Evolutionary conservation across 345 rosid species (phyloP).

Genomic region (Gossypioides kirkii): DNA sequence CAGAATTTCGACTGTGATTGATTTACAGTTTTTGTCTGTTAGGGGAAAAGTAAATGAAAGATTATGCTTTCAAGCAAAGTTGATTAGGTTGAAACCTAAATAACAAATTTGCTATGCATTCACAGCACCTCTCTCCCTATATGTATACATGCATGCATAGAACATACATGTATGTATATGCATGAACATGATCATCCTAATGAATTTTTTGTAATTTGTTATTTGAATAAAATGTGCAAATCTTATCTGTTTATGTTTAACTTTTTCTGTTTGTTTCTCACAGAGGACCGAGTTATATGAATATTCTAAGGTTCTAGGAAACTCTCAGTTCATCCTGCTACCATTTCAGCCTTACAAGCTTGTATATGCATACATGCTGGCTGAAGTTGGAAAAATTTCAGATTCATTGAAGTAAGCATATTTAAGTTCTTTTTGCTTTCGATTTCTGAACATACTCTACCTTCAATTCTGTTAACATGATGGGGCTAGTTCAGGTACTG

Average conservation of each 20-base stretch:
- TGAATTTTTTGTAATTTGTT: background rate
- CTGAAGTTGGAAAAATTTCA: conserved; percentile 88
- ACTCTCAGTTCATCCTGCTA: conserved; percentile 78
- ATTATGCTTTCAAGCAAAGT: background rate
- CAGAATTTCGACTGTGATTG: background rate
- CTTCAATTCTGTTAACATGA: conserved; percentile 25
- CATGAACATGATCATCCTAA: background rate
- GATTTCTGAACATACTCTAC: conserved; percentile 13
- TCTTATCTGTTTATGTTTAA: background rate
- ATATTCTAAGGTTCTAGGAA: conserved; percentile 90
- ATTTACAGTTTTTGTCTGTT: background rate
- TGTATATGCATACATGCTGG: conserved; percentile 90
- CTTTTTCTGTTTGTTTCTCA: conserved; percentile 3
- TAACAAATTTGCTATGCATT: background rate
- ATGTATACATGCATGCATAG: background rate
- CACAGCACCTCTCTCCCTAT: background rate
- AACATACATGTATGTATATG: background rate
- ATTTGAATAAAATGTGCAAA: background rate
- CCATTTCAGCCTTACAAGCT: conserved; percentile 96
- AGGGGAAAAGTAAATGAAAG: background rate
- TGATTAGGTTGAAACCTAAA: background rate
- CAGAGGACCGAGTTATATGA: conserved; percentile 98
- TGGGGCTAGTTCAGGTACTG: conserved; percentile 48
- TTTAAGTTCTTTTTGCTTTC: background rate
- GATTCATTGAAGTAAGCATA: conserved; percentile 78